Evolutionary conservation across 371 early-diverging fungal species (phyloP).

Genomic region (Apophysomyces ossiformis): DNA sequence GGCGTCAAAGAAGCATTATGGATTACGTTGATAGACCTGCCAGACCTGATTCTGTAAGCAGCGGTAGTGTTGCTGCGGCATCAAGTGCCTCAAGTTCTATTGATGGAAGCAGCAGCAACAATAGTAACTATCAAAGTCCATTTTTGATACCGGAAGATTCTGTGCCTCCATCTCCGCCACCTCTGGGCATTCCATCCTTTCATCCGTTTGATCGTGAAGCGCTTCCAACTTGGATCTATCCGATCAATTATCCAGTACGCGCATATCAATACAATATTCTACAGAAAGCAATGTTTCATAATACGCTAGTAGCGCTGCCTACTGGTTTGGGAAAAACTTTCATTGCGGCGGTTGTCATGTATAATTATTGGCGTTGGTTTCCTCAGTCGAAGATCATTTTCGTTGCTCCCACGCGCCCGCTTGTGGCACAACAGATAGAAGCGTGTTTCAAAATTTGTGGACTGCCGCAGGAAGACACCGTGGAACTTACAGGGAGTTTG

Average conservation of each 20-base stretch:
- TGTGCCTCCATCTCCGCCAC: constrained; percentile 28
- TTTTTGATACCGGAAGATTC: constrained; percentile 12
- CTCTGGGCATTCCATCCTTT: constrained; percentile 25
- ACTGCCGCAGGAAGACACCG: constrained; percentile 67
- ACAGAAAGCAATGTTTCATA: constrained; percentile 74
- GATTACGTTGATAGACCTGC: background rate
- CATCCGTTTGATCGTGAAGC: constrained; percentile 62
- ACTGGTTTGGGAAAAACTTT: constrained; percentile 96
- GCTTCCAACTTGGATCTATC: constrained; percentile 79
- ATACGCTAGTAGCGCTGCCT: constrained; percentile 90
- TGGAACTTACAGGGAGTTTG: constrained; percentile 80
- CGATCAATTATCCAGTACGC: constrained; percentile 77
- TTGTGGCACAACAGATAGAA: constrained; percentile 92
- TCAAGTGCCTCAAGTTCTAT: background rate
- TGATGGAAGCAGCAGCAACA: background rate
- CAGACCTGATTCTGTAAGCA: background rate
- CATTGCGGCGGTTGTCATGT: constrained; percentile 97
- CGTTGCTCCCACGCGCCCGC: constrained; percentile 90
- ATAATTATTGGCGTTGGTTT: constrained; percentile 94
- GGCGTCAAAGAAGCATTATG: background rate
- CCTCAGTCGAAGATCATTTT: constrained; percentile 89
- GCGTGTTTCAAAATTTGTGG: constrained; percentile 80
- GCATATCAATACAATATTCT: constrained; percentile 92
- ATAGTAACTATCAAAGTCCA: background rate
- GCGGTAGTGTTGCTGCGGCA: constrained; percentile 9